Base-by-base conservation (phyloP, 2,329 filamentous ascomycete genomes). In the Beauveria bassiana region DNA sequence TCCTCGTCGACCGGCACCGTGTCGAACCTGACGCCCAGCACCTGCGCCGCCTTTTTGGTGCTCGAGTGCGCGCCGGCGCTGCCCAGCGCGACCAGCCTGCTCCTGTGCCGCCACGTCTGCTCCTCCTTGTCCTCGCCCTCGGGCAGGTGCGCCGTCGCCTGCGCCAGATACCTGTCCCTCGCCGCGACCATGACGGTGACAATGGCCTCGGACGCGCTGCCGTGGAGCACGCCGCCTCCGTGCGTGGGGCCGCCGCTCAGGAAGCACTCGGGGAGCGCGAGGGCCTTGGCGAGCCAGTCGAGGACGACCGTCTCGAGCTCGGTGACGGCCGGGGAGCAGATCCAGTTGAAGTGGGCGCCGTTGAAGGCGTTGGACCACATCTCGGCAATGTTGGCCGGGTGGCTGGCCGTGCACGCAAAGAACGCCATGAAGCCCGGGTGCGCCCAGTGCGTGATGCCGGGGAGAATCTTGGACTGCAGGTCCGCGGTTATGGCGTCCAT, bases 341-440 rank as follows among this genome's bases (percentile, higher is more conserved):
- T 86, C 93, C 93, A 98, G 76, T 98, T 98, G 81, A 98, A 98
- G 45, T 91, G 91, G 1, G 93, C 91, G 18, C 90, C 90, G 14
- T 87, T 95, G 75, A 97, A 93, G 7, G 91, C 89, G 5, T 90
- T 87, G 49, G 86, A 91, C 79, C 96, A 98, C 78, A 98, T 86
- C 76, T 98, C 93, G 22, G 91, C 93, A 12, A 98, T 82, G 73
- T 96, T 93, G 31, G 87, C 85, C 0, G 93, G 92, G 71, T 88
- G 97, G 42, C 88, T 90, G 59, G 87, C 86, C 26, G 85, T 86
- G 55, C 91, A 91, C 1, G 93, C 90, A 76, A 95, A 98, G 80
- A 96, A 98, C 50, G 93, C 93, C 85, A 97, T 91, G 81, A 96
- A 98, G 71, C 93, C 92, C 18, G 91, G 93, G 2, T 87, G 91